Percentiles rank a stretch among this genome's conserved stretches.
Evolutionary conservation across 2,329 filamentous ascomycete genomes (phyloP).

Genomic region (Neofusicoccum umdonicola): DNA sequence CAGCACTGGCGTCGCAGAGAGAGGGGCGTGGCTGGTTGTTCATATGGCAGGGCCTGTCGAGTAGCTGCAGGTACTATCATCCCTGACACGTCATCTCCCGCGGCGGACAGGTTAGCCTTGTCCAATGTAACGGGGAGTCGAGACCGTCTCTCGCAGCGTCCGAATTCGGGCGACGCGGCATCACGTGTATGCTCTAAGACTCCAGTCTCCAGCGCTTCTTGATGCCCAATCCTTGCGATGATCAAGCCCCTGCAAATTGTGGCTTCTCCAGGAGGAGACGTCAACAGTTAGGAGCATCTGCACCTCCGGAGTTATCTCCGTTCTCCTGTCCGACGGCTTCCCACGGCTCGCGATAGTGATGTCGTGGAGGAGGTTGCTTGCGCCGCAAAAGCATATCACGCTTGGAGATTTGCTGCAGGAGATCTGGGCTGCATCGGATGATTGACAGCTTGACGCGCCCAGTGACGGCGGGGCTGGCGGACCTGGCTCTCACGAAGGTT

Average conservation of each 20-base stretch:
- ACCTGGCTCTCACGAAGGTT: neutral
- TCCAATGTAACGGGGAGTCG: neutral
- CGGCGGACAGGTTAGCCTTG: neutral
- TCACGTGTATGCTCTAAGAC: neutral
- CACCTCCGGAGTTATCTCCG: neutral
- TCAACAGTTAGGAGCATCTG: too few relatives aligned
- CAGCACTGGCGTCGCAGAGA: too few relatives aligned
- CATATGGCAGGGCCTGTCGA: too few relatives aligned
- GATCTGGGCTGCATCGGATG: neutral
- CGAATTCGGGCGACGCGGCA: neutral
- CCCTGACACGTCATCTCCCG: neutral
- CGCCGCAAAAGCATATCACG: neutral
- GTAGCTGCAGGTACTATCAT: neutral
- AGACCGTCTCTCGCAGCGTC: neutral
- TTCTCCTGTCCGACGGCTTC: neutral
- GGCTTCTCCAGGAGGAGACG: neutral
- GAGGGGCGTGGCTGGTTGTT: too few relatives aligned
- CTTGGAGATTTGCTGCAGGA: neutral
- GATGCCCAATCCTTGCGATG: slow-evolving; percentile 8
- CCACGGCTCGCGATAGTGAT: too few relatives aligned
- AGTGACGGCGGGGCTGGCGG: neutral
- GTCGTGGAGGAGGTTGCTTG: neutral
- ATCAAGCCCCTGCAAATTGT: slow-evolving; percentile 1
- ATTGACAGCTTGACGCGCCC: neutral
- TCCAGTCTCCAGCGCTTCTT: neutral